phyloP scores from a whole-genome alignment of 129 eudicot genomes.

The Erigeron canadensis region DNA sequence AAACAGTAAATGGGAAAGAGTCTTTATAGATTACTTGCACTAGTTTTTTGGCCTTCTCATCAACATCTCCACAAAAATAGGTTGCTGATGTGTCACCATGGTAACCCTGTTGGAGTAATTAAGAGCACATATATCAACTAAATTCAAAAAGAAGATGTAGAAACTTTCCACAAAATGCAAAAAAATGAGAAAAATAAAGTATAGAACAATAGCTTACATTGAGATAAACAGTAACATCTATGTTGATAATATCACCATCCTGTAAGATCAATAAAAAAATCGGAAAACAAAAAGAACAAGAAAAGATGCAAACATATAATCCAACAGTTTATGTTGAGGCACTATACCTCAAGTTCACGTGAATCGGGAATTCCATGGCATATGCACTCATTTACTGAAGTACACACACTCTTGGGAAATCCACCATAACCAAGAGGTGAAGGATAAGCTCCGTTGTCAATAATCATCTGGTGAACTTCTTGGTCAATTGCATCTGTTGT shows the following conservation, averaged over 20 bases:
- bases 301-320: neutral
- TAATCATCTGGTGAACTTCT: slow-evolving; percentile 87
- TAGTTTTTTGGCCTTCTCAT: slow-evolving; percentile 71
- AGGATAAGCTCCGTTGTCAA: slow-evolving; percentile 94
- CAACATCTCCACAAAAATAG: slow-evolving; percentile 81
- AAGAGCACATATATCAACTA: neutral
- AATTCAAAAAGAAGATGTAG: neutral
- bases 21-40: slow-evolving; percentile 56
- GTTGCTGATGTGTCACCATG: slow-evolving; percentile 98
- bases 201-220: slow-evolving; percentile 54
- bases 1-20: neutral
- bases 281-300: neutral
- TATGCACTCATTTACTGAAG: slow-evolving; percentile 93
- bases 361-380: slow-evolving; percentile 99
- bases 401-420: slow-evolving; percentile 95
- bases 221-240: slow-evolving; percentile 91
- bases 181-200: neutral
- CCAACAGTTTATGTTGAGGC: slow-evolving; percentile 1
- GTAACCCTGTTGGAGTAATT: slow-evolving; percentile 63
- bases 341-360: slow-evolving; percentile 78
- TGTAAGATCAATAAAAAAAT: slow-evolving; percentile 34
- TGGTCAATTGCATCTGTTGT: slow-evolving; percentile 88
- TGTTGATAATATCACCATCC: slow-evolving; percentile 94
- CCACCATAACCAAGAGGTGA: slow-evolving; percentile 98
- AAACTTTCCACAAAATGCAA: slow-evolving; percentile 3